These are phyloP conservation scores for Pichia californica DNA, from an alignment of 805 yeast genomes.

Conservation along the genomic window DNA sequence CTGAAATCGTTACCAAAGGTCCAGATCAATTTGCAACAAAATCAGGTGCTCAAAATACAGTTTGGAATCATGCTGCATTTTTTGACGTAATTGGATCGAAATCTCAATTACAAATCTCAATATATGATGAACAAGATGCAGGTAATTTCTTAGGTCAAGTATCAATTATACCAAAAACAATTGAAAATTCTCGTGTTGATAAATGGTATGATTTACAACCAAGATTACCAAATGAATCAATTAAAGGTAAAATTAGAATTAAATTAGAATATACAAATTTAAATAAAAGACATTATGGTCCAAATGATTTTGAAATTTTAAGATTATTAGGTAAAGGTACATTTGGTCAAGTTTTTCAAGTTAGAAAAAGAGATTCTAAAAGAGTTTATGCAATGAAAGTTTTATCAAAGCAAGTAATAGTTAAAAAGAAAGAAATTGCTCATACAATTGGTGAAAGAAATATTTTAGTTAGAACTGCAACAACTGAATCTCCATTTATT, in stretches of 20 bases:
- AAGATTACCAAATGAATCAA: slow-evolving; percentile 68
- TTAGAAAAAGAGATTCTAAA: slow-evolving; percentile 79
- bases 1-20: slow-evolving; percentile 82
- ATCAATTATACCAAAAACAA: slow-evolving; percentile 59
- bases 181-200: slow-evolving; percentile 40
- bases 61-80: slow-evolving; percentile 88
- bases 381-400: slow-evolving; percentile 98
- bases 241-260: slow-evolving; percentile 72
- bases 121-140: slow-evolving; percentile 77
- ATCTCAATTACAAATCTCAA: slow-evolving; percentile 82
- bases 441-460: slow-evolving; percentile 97
- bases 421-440: slow-evolving; percentile 94
- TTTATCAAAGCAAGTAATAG: slow-evolving; percentile 87
- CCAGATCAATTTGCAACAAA: slow-evolving; percentile 45
- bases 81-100: slow-evolving; percentile 86
- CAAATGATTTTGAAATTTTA: slow-evolving; percentile 89
- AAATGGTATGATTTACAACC: slow-evolving; percentile 73
- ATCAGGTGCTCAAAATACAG: no score
- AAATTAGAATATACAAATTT: slow-evolving; percentile 66
- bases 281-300: slow-evolving; percentile 76
- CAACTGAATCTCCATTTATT: slow-evolving; percentile 72
- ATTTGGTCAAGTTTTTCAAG: slow-evolving; percentile 97
- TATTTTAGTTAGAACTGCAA: slow-evolving; percentile 86
- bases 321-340: slow-evolving; percentile 93
- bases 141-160: slow-evolving; percentile 87